Evolutionary conservation across 2,329 filamentous ascomycete genomes (phyloP).

Genomic region (Ilyonectria robusta): DNA sequence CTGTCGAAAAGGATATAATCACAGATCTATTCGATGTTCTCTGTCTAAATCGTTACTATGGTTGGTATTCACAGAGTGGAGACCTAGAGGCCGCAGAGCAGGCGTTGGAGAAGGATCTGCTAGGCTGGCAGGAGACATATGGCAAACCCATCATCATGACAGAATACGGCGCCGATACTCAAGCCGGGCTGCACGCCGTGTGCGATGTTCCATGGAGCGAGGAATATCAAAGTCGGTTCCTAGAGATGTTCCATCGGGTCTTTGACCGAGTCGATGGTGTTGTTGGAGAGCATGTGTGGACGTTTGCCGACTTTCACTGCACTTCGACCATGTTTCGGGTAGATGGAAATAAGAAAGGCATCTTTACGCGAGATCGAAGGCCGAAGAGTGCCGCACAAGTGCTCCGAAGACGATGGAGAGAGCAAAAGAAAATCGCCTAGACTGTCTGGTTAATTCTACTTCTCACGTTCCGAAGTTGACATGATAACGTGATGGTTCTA

Average conservation of each 20-base stretch:
- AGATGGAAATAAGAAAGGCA: slow-evolving; percentile 39
- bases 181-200: slow-evolving; percentile 25
- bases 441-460: not conserved
- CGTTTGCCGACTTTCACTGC: slow-evolving; percentile 37
- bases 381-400: slow-evolving; percentile 11
- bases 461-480: not conserved
- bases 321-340: slow-evolving; percentile 34
- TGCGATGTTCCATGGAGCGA: slow-evolving; percentile 38
- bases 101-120: slow-evolving; percentile 19
- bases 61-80: slow-evolving; percentile 29
- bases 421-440: not conserved
- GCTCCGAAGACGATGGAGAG: slow-evolving; percentile 15
- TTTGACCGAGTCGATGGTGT: slow-evolving; percentile 37
- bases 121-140: slow-evolving; percentile 26
- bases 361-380: slow-evolving; percentile 33
- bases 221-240: slow-evolving; percentile 31
- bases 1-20: slow-evolving; percentile 22
- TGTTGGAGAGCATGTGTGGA: slow-evolving; percentile 38
- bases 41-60: slow-evolving; percentile 34
- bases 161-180: slow-evolving; percentile 31
- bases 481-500: no score
- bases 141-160: slow-evolving; percentile 33
- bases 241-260: slow-evolving; percentile 36
- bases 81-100: slow-evolving; percentile 27
- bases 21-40: slow-evolving; percentile 30